Evolutionary conservation across 306 rosid genomes (phyloP).

Genomic region (Cucumis melo): DNA sequence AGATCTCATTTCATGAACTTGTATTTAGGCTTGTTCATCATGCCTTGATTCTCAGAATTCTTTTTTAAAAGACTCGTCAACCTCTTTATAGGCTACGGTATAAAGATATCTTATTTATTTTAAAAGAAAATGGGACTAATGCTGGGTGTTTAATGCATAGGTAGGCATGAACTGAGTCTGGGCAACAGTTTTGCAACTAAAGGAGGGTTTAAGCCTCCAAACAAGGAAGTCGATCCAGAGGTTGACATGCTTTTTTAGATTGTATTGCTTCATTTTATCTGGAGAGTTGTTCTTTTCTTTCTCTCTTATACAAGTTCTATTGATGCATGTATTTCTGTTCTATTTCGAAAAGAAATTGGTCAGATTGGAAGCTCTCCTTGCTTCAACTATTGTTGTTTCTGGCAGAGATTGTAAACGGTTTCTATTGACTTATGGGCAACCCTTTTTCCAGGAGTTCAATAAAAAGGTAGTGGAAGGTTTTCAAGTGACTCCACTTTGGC

Average conservation of each 20-base stretch:
- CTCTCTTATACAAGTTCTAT: neutral
- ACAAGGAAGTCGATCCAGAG: slow-evolving; percentile 71
- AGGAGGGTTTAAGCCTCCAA: slow-evolving; percentile 48
- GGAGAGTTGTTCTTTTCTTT: neutral
- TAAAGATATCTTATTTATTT: neutral
- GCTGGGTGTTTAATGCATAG: slow-evolving; percentile 25
- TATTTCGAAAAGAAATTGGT: neutral
- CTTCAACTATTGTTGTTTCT: neutral
- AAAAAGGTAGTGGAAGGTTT: slow-evolving; percentile 71
- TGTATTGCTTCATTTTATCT: neutral
- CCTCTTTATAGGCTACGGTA: neutral
- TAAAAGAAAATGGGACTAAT: neutral
- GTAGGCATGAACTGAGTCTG: slow-evolving; percentile 62
- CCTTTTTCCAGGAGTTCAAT: slow-evolving; percentile 52
- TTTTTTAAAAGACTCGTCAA: neutral
- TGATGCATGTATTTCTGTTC: neutral
- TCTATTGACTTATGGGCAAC: slow-evolving; percentile 3
- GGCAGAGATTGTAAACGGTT: neutral
- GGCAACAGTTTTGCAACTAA: slow-evolving; percentile 61
- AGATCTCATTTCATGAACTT: neutral
- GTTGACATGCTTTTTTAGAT: slow-evolving; percentile 20
- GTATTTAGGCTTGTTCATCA: neutral
- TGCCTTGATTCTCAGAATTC: neutral
- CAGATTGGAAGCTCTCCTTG: neutral
- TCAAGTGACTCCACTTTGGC: slow-evolving; percentile 90